These are phyloP conservation scores for Sugiyamaella lignohabitans DNA, from an alignment of 805 yeast genomes.

Conservation along the genomic window DNA sequence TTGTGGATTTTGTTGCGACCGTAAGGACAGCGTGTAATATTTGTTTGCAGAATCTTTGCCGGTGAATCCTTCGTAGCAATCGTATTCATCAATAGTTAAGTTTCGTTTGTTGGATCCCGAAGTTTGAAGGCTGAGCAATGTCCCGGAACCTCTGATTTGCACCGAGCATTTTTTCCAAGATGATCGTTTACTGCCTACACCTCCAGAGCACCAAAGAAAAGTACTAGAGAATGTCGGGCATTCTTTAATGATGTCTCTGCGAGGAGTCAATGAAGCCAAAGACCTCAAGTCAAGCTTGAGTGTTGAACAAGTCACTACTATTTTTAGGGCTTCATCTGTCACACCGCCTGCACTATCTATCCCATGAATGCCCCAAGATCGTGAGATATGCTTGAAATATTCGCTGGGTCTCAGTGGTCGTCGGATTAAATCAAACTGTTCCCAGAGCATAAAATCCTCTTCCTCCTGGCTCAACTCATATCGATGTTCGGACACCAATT, in stretches of 20 bases:
- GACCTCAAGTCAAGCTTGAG: constrained; percentile 23
- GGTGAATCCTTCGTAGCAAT: constrained; percentile 18
- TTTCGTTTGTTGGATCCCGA: constrained; percentile 14
- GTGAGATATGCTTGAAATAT: constrained; percentile 16
- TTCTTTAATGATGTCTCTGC: constrained; percentile 27
- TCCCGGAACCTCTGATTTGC: constrained; percentile 7
- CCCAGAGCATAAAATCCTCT: constrained; percentile 28
- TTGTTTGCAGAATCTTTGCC: constrained; percentile 17
- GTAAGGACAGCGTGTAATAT: constrained; percentile 20
- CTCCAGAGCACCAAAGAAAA: constrained; percentile 8
- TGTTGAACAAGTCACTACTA: constrained; percentile 21
- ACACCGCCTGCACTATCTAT: constrained; percentile 1
- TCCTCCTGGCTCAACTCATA: constrained; percentile 25
- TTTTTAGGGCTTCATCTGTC: constrained; percentile 3
- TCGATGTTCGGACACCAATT: constrained; percentile 27
- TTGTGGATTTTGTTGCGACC: constrained; percentile 16
- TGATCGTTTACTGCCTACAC: constrained; percentile 12
- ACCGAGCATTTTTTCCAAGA: constrained; percentile 14
- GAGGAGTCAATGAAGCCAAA: constrained; percentile 29
- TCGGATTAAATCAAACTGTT: constrained; percentile 16
- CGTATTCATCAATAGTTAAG: constrained; percentile 13
- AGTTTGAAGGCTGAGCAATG: no score
- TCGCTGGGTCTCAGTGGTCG: constrained; percentile 28
- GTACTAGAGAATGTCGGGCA: constrained; percentile 12
- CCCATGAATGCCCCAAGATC: constrained; percentile 18